A percentile compares a stretch with the other conserved stretches of the same genome.
Conservation (phyloP, 2,329 filamentous ascomycete species). For the Ophiocordyceps australis region DNA sequence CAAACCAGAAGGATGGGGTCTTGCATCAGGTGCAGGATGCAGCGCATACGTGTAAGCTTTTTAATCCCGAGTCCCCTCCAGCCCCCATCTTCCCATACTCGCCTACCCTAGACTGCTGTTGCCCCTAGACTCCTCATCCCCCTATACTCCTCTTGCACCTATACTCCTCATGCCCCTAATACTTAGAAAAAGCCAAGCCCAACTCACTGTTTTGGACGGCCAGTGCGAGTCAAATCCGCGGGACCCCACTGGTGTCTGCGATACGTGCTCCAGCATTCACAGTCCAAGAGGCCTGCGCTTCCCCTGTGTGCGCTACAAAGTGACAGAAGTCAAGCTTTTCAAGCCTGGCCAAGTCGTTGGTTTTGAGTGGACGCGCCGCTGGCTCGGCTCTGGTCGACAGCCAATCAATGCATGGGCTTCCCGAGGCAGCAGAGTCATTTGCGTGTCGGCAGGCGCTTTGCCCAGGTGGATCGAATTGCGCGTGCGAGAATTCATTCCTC, state of each 20-base stretch:
- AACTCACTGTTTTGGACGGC: background rate
- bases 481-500: constrained; percentile 35
- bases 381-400: constrained; percentile 34
- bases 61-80: background rate
- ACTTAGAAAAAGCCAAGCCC: background rate
- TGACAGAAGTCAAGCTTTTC: constrained; percentile 37
- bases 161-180: too few relatives aligned
- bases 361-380: constrained; percentile 39
- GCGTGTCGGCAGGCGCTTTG: constrained; percentile 35
- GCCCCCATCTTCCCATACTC: too few relatives aligned
- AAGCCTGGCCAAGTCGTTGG: constrained; percentile 40
- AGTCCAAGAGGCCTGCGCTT: constrained; percentile 32
- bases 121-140: too few relatives aligned
- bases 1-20: constrained; percentile 38
- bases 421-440: constrained; percentile 26
- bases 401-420: constrained; percentile 39
- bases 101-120: too few relatives aligned
- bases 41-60: constrained; percentile 37
- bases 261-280: constrained; percentile 32
- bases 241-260: constrained; percentile 27
- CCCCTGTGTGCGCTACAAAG: constrained; percentile 41
- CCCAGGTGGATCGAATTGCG: constrained; percentile 24
- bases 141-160: too few relatives aligned
- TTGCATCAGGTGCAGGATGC: constrained; percentile 43
- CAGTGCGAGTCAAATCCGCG: constrained; percentile 34